A percentile compares a stretch with the other conserved stretches of the same genome.
phyloP scores from a whole-genome alignment of 345 rosid genomes.

The Bruguiera gymnorhiza region DNA sequence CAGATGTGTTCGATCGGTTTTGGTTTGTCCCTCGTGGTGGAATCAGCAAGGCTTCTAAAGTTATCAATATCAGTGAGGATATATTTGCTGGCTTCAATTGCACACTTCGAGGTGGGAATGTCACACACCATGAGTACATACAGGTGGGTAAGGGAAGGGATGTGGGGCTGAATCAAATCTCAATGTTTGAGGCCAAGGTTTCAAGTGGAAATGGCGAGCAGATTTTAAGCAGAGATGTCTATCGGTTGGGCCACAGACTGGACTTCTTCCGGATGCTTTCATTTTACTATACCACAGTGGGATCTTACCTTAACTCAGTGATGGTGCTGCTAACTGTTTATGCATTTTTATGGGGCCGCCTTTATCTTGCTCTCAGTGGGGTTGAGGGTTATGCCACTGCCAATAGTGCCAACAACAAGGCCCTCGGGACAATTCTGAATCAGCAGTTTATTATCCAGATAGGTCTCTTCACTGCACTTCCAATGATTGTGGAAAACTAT shows the following conservation, averaged over 20 bases:
- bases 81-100: constrained; percentile 93
- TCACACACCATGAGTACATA: constrained; percentile 87
- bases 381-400: constrained; percentile 47
- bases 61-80: constrained; percentile 88
- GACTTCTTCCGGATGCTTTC: constrained; percentile 91
- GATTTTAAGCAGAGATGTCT: constrained; percentile 82
- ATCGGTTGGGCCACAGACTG: constrained; percentile 79
- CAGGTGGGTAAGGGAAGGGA: constrained; percentile 95
- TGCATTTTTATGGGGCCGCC: constrained; percentile 79
- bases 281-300: constrained; percentile 66
- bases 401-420: constrained; percentile 29
- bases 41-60: constrained; percentile 82
- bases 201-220: constrained; percentile 96
- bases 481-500: constrained; percentile 79
- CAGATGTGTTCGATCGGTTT: constrained; percentile 89
- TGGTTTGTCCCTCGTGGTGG: constrained; percentile 92
- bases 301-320: constrained; percentile 74
- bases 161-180: constrained; percentile 82
- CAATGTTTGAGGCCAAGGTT: constrained; percentile 88
- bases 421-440: constrained; percentile 26
- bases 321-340: constrained; percentile 66
- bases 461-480: constrained; percentile 79
- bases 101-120: constrained; percentile 87
- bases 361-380: constrained; percentile 85
- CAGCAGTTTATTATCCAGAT: constrained; percentile 48